These are phyloP conservation scores for Euphrasia arctica DNA, from an alignment of 305 asterid genomes.

Conservation along the genomic window DNA sequence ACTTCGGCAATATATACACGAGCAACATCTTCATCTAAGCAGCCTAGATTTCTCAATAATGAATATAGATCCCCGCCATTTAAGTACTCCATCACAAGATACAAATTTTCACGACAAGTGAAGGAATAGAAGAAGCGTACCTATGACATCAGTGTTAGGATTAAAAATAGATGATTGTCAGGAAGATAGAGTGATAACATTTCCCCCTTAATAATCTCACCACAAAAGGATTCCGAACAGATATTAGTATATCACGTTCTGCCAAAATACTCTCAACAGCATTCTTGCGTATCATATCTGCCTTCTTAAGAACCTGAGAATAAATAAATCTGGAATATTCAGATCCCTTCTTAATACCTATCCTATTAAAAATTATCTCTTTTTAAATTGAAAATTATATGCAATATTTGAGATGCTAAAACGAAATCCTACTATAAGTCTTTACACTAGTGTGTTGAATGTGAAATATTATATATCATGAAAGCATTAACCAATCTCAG, in stretches of 20 bases:
- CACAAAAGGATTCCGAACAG: conserved; percentile 99
- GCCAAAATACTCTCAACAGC: conserved; percentile 99
- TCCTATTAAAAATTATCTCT: neutral
- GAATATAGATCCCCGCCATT: conserved; percentile 99
- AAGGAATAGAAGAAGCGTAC: conserved; percentile 99
- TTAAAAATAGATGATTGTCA: conserved; percentile 29
- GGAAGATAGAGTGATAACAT: conserved; percentile 23
- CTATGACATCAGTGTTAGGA: conserved; percentile 36
- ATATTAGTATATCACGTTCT: conserved; percentile 93
- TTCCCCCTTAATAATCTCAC: conserved; percentile 56
- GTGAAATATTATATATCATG: conserved; percentile 2
- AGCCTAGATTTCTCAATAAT: conserved; percentile 91
- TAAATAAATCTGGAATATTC: conserved; percentile 26
- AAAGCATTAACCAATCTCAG: neutral
- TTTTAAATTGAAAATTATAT: neutral
- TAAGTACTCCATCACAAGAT: conserved; percentile 99
- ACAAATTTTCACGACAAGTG: conserved; percentile 98
- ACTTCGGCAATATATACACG: conserved; percentile 99
- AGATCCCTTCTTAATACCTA: neutral
- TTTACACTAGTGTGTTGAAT: neutral
- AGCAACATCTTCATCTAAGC: conserved; percentile 98
- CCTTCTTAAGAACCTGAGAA: conserved; percentile 93
- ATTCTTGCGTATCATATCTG: conserved; percentile 98
- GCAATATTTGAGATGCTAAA: conserved; percentile 1
- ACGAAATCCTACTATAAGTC: neutral